Evolutionary conservation across 768 basidiomycete genomes (phyloP), one percentile per base, ranked within the genome.

Genomic region (Boletus rex-veris): DNA sequence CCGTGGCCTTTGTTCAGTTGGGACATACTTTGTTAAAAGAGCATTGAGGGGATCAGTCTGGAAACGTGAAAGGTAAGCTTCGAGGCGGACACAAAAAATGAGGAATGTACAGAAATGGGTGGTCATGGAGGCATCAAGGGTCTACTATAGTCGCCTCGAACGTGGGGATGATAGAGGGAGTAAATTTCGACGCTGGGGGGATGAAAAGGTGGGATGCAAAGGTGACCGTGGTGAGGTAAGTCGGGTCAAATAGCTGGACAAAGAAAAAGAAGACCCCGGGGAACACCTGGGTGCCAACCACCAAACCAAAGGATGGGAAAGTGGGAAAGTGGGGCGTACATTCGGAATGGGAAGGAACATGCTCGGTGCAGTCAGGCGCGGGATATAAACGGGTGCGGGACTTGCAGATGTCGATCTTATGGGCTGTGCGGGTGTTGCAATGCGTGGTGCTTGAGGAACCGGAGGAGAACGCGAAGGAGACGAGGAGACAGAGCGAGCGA

Each of bases 291-390:
- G 62, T 33, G 56, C 64, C 60, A 88, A 69, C 83, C 81, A 86
- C 82, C 83, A 87, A 11, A 78, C 76, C 42, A 87, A 74, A 54
- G 75, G 70, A 69, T 74, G 74, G 43, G 77, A 80, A 57, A 80
- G 71, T 46, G 73, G 72, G 52, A 47, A 66, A 69, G 59, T 30
- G 60, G 62, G 73, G 81, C 88, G 82, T 79, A 92, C 90, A 75
- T 90, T 90, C 47, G 91, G 90, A 40, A 92, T 87, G n/a, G 90
- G 90, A 44, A 92, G 73, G 67, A 92, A 92, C 85, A 92, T 86
- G 33, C 83, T 86, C 33, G 90, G 84, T 28, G 81, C 69, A 35
- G 85, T 76, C 36, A 92, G 80, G 36, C 82, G 82, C 3, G 89
- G 88, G 26, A 89, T 74, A 66, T 83, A 85, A 19, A 88, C 63